A percentile compares a stretch with the other conserved stretches of the same genome.
phyloP scores from a whole-genome alignment of 2,329 filamentous ascomycete genomes.

The Aspergillus sp. region DNA sequence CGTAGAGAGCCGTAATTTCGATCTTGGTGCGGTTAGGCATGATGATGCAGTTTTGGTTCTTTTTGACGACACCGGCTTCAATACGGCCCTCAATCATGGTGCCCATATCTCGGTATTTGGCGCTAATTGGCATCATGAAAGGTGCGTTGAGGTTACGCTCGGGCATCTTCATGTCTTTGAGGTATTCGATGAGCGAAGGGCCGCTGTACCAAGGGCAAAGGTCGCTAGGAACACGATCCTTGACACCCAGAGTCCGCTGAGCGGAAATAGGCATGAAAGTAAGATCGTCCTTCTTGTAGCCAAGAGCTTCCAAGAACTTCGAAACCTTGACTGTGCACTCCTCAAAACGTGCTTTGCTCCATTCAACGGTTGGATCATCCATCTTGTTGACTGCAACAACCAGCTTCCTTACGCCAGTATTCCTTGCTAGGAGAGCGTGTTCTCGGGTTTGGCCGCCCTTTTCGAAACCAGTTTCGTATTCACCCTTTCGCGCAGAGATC shows the following conservation, averaged over 20 bases:
- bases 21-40: constrained; percentile 91
- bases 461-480: constrained; percentile 98
- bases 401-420: constrained; percentile 95
- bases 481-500: constrained; percentile 93
- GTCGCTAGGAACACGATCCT: constrained; percentile 77
- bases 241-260: constrained; percentile 82
- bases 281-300: constrained; percentile 94
- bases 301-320: constrained; percentile 85
- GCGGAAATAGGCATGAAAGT: constrained; percentile 96
- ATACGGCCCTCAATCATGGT: constrained; percentile 98
- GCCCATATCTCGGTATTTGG: constrained; percentile 96
- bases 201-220: constrained; percentile 81
- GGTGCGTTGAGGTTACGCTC: constrained; percentile 96
- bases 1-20: constrained; percentile 81
- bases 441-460: constrained; percentile 95
- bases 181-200: constrained; percentile 88
- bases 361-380: constrained; percentile 95
- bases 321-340: constrained; percentile 89
- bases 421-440: constrained; percentile 97
- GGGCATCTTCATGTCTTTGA: constrained; percentile 88
- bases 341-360: constrained; percentile 88
- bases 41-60: constrained; percentile 80
- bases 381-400: constrained; percentile 98
- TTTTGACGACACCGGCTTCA: constrained; percentile 90
- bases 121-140: constrained; percentile 98